Evolutionary conservation across 1,139 yeast genomes (phyloP), one percentile per base, ranked within the genome.

Genomic region (Citeromyces hawaiiensis): DNA sequence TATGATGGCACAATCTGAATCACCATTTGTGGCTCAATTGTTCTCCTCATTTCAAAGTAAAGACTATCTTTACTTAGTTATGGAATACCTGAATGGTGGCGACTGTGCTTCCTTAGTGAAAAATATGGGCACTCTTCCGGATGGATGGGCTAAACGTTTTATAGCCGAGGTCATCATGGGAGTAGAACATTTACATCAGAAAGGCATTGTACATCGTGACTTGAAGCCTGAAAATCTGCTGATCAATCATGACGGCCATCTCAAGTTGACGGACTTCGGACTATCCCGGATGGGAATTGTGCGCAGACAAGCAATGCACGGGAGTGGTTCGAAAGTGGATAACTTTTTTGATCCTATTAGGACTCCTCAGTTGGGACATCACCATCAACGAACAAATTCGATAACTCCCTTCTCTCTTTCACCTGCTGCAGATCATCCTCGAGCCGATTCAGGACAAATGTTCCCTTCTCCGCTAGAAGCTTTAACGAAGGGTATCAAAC

Each of bases 81-180:
- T 93, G 97, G 98, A 93, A 56, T 93, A 87, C 55, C 64, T 91
- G 38, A 86, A 83, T 49, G 98, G 98, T 34, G 99, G 99, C 23
- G 99, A 93, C 57, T 76, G 94, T 54, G 94, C 96, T 0, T 82
- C 95, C 0, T 63, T 93, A 38, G 63, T 93, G 27, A 83, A 85
- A 49, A 76, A 77, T 57, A 65, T 88, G 55, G 95, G 94, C 0
- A 79, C 81, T 2, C 61, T 85, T 34, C 85, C 95, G 1, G 78
- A 83, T 41, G 82, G 79, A 43, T 91, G 98, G 98, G 80, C 94
- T 0, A 76, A 71, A 45, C 69, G 83, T 47, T 93, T 91, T 50
- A 72, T 86, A 43, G 91, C 96, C 0, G 98, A 93, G 55, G 87
- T 87, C 2, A 76, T 88, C 21, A 78, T 85, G 21, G 96, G 96